Evolutionary conservation across 2,329 filamentous ascomycete genomes (phyloP), one percentile per base, ranked within the genome.

Genomic region (Aspergillus novoparasiticus): DNA sequence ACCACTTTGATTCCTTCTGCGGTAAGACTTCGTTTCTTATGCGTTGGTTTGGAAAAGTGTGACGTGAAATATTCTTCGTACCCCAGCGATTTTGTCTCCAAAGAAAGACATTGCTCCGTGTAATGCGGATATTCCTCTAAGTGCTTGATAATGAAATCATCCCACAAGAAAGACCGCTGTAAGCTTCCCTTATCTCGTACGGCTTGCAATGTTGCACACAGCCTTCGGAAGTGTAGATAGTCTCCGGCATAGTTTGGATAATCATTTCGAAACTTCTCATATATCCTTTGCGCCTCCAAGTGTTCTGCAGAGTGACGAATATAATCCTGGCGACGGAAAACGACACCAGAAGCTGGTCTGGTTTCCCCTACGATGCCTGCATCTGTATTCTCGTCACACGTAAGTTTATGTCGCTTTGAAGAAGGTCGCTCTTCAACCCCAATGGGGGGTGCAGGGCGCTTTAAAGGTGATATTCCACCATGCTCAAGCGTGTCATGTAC

Each of bases 111-210:
- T n/a, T 72, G 57, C 39, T 72, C 61, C 6, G 75, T 54, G 63
- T 82, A 77, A n/a, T 59, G 58, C 4, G 69, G 72, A 63, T 81
- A 83, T 30, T 76, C 72, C 19, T 72, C 63, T 8, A 75, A 68
- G 64, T 81, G 74, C 66, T 76, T 74, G 58, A 79, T 80, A 57
- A 83, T 69, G 61, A 81, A 82, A 65, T 83, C 81, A 68, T 83
- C 81, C 78, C 80, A 82, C 16, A 82, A 60, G 28, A 74, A 78
- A 14, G 76, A 79, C 57, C 74, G 72, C 43, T 73, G 66, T 41
- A 79, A 63, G 32, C 70, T 58, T 6, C 74, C 77, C 21, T 66
- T 59, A 23, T 63, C 64, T n/a, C 75, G 66, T 43, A 81, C 65
- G 16, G 64, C 64, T 28, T 75, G 72, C 43, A 82, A 66, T 56